phyloP scores from a whole-genome alignment of 495 filamentous ascomycete species.

The Daldinia decipiens region DNA sequence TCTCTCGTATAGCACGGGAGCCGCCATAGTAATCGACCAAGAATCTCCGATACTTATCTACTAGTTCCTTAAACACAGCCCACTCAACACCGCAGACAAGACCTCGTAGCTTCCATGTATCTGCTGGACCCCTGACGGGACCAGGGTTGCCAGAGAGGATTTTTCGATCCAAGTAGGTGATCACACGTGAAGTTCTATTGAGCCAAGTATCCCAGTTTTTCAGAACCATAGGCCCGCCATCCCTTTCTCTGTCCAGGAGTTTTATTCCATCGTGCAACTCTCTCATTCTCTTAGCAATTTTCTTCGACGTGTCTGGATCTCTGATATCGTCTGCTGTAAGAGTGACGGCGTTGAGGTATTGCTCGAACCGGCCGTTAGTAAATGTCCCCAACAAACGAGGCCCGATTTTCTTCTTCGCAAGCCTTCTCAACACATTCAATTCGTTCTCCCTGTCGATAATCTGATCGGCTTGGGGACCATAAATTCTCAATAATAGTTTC shows the following conservation, averaged over 20 bases:
- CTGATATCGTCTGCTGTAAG: constrained; percentile 81
- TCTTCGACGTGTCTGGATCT: constrained; percentile 81
- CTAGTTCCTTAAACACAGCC: constrained; percentile 76
- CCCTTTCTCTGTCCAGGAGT: constrained; percentile 77
- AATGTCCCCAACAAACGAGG: constrained; percentile 95
- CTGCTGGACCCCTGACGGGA: constrained; percentile 45
- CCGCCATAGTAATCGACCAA: constrained; percentile 77
- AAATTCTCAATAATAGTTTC: constrained; percentile 90
- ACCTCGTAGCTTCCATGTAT: constrained; percentile 73
- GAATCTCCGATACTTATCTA: constrained; percentile 82
- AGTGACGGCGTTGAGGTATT: constrained; percentile 85
- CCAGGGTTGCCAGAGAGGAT: constrained; percentile 51
- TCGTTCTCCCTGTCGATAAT: constrained; percentile 94
- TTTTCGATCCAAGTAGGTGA: constrained; percentile 78
- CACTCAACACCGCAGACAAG: constrained; percentile 88
- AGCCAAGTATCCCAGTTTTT: constrained; percentile 97
- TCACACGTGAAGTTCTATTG: constrained; percentile 77
- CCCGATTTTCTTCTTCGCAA: constrained; percentile 91
- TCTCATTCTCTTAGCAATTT: constrained; percentile 98
- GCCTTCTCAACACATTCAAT: constrained; percentile 82
- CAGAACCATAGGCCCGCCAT: constrained; percentile 84
- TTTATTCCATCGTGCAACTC: constrained; percentile 96
- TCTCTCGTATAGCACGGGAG: constrained; percentile 69
- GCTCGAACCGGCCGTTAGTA: constrained; percentile 93
- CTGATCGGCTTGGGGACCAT: constrained; percentile 95